phyloP scores from a whole-genome alignment of 805 yeast species.

The Yarrowia bubula region DNA sequence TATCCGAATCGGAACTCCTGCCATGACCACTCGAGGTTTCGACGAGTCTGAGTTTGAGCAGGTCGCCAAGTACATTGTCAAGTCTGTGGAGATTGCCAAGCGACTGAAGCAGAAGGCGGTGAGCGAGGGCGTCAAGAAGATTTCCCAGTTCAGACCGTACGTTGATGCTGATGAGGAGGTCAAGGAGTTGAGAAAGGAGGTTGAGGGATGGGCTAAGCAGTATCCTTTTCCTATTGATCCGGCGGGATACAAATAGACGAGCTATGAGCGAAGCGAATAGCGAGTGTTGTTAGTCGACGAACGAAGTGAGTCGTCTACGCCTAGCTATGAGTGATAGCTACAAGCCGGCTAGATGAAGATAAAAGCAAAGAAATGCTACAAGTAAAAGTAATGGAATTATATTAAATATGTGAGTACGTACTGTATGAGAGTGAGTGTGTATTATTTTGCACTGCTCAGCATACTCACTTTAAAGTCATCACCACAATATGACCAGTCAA shows the following conservation, averaged over 20 bases:
- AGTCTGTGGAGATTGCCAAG: slow-evolving; percentile 69
- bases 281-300: no score
- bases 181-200: slow-evolving; percentile 59
- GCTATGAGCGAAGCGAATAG: no score
- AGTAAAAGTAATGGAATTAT: no score
- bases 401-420: no score
- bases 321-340: no score
- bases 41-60: slow-evolving; percentile 70
- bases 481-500: no score
- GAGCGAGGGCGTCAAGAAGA: slow-evolving; percentile 56
- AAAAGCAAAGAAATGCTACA: no score
- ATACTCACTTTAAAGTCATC: no score
- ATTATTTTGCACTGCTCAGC: no score
- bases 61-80: slow-evolving; percentile 76
- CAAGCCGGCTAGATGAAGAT: no score
- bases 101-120: slow-evolving; percentile 64
- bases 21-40: slow-evolving; percentile 97
- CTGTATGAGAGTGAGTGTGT: no score
- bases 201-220: slow-evolving; percentile 65
- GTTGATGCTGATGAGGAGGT: slow-evolving; percentile 65
- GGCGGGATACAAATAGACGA: background rate
- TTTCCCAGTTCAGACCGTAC: slow-evolving; percentile 67
- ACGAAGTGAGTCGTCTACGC: background rate
- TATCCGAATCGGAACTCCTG: slow-evolving; percentile 95
- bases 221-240: slow-evolving; percentile 69